Evolutionary conservation across 495 filamentous ascomycete genomes (phyloP).

Genomic region (Neurospora sp.): DNA sequence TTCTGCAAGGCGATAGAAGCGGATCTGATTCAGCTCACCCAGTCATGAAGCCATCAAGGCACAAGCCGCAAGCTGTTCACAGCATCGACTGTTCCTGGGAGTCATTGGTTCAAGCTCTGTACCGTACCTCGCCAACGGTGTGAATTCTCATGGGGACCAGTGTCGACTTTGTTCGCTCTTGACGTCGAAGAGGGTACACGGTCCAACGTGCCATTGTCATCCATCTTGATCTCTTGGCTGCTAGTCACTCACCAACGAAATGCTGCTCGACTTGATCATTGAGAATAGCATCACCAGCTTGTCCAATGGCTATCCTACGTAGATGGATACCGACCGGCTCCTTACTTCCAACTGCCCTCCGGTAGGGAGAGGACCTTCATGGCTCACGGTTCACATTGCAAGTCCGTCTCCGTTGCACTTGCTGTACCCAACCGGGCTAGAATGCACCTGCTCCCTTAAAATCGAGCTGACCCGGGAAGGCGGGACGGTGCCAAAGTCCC

Average conservation of each 20-base stretch:
- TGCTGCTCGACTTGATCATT: background rate
- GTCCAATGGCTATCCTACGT: background rate
- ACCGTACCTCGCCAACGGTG: background rate
- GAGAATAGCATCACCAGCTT: background rate
- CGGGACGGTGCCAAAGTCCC: background rate
- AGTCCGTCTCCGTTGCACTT: background rate
- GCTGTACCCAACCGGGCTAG: background rate
- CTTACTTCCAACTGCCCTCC: background rate
- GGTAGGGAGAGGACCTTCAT: background rate
- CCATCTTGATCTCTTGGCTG: background rate
- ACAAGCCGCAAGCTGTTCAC: background rate
- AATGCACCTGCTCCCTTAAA: background rate
- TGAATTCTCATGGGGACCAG: background rate
- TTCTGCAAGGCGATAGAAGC: background rate
- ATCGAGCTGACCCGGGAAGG: background rate
- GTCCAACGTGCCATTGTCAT: background rate
- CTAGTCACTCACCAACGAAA: background rate
- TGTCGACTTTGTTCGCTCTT: background rate
- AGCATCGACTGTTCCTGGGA: background rate
- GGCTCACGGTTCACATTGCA: background rate
- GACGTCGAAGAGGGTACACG: background rate
- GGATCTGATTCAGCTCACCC: background rate
- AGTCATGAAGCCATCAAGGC: background rate
- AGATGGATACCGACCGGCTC: background rate
- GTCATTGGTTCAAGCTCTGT: background rate